Base-by-base conservation (phyloP, 2,329 filamentous ascomycete species). In the Byssochlamys sp. region DNA sequence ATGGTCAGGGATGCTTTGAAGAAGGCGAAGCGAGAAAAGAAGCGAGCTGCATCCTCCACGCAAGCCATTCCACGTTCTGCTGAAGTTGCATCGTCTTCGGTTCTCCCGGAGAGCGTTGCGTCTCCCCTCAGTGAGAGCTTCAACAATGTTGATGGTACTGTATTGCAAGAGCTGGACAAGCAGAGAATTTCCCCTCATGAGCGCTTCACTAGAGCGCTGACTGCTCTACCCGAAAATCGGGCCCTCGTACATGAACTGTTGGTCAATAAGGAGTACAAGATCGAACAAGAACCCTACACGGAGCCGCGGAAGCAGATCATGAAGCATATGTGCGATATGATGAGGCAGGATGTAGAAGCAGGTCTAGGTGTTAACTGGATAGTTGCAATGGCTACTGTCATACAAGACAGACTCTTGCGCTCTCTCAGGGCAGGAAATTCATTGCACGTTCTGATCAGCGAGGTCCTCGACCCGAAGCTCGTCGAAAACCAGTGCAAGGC, bases 311-410 rank as follows among this genome's bases (percentile, higher is more conserved):
- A 80, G 59, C 77, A 78, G 35, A 72, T 86, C 51, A 84, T 85
- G 69, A 76, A 81, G 54, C 77, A 78, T 62, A 78, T 84, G 62
- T 85, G 82, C 65, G 78, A 79, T 54, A 78, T 76, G 63, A 85
- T 85, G 82, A 80, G 79, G 59, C 73, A 67, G 57, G 82, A 80
- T 56, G 81, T 84, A 53, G 80, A 81, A 61, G 74, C 78, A 28
- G 82, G 80, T 19, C 74, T 80, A 55, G 80, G 80, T 19, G 77
- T 79, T 3, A 70, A 77, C 19, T 87, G 84, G 84, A 85, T 82
- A 14, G 77, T 83, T 25, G 81, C 82, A n/a, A 84, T 86, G 76
- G 84, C 83, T n/a, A 81, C 84, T 52, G 83, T 85, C 60, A 81
- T 87, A 51, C 78, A 82, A 53, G 79, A 80, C 54, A 85, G 84